Evolutionary conservation across 305 asterid genomes (phyloP), one percentile per base, ranked within the genome.

Genomic region (Fraxinus platypoda): DNA sequence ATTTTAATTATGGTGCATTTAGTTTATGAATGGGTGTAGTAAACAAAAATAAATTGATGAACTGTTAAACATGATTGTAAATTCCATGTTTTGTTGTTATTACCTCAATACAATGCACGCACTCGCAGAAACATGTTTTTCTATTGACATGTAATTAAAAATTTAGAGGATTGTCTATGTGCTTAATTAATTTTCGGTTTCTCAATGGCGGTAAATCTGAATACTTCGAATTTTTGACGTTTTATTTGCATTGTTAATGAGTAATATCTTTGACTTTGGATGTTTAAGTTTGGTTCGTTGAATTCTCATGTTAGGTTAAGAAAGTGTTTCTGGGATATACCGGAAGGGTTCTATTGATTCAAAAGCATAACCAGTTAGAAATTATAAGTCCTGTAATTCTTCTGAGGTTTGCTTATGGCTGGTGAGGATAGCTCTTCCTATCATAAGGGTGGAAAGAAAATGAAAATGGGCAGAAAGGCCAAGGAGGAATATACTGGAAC

Each of bases 381-480:
- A n/a, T n/a, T n/a, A n/a, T n/a, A n/a, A n/a, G 81, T 70, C 82
- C 15, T 83, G 77, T 41, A 31, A 31, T 81, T 57, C 78, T 59
- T 84, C 83, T 25, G 87, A 86, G 82, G 84, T 74, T 75, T 71
- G 80, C 78, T 72, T 83, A 85, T 85, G 66, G 85, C 83, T 84
- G 88, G 81, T 74, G 90, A 88, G 79, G 83, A 80, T 79, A 86
- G 77, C 74, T 49, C 43, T 83, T 82, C 88, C 0, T 72, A 46
- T 80, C 78, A 82, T 64, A 85, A 57, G 52, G 82, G 38, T n/a
- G 88, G 85, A 73, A 87, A 81, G 37, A 84, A 57, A 72, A 87
- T 87, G 88, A 94, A 86, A 78, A 90, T 89, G 94, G 93, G 92
- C 43, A 88, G 94, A 84, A 92, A 88, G 79, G 84, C 86, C 12